These are phyloP conservation scores for Echria macrotheca DNA, from an alignment of 495 filamentous ascomycete genomes.

Conservation along the genomic window DNA sequence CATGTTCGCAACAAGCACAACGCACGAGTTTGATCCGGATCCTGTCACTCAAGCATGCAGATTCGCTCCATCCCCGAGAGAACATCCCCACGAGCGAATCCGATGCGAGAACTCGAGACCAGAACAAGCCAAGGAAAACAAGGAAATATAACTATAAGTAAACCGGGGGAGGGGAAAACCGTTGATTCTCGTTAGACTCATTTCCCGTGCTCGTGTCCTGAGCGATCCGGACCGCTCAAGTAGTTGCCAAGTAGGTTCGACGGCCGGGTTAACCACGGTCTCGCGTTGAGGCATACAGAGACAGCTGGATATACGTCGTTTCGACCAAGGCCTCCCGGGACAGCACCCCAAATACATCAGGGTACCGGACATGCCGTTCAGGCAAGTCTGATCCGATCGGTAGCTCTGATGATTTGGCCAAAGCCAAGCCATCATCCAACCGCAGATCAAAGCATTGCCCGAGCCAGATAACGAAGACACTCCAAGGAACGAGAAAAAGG, in stretches of 20 bases:
- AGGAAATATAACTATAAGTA: slow-evolving; percentile 18
- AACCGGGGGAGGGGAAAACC: slow-evolving; percentile 10
- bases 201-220: slow-evolving; percentile 11
- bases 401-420: neutral
- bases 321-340: slow-evolving; percentile 14
- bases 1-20: too few relatives aligned
- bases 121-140: slow-evolving; percentile 18
- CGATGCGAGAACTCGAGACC: slow-evolving; percentile 27
- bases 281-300: too few relatives aligned
- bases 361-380: slow-evolving; percentile 35
- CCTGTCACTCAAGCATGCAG: too few relatives aligned
- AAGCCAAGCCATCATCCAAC: slow-evolving; percentile 6
- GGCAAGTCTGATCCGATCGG: slow-evolving; percentile 11
- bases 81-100: slow-evolving; percentile 40
- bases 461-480: slow-evolving; percentile 17
- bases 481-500: slow-evolving; percentile 29
- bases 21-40: too few relatives aligned
- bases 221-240: too few relatives aligned
- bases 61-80: slow-evolving; percentile 29
- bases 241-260: too few relatives aligned
- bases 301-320: too few relatives aligned
- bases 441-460: slow-evolving; percentile 14
- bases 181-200: slow-evolving; percentile 14
- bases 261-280: too few relatives aligned
- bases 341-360: slow-evolving; percentile 17